Evolutionary conservation across 352 stramenopile genomes (phyloP).

Genomic region (Achlya hypogyna): DNA sequence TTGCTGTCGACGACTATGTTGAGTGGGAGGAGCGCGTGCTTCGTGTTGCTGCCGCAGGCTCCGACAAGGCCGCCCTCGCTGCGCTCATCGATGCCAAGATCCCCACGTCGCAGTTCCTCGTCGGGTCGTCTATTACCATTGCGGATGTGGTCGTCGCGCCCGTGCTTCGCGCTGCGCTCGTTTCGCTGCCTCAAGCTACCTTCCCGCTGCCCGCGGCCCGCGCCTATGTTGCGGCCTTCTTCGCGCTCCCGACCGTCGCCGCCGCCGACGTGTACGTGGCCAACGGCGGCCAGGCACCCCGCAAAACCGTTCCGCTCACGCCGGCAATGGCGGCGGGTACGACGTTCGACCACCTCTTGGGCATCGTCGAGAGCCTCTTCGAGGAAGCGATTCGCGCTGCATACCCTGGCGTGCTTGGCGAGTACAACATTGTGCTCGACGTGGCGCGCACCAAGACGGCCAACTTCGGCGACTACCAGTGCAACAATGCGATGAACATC

Average conservation of each 20-base stretch:
- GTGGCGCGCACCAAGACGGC: constrained; percentile 71
- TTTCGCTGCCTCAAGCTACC: constrained; percentile 34
- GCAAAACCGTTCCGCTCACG: constrained; percentile 35
- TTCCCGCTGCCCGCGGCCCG: constrained; percentile 33
- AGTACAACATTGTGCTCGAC: constrained; percentile 53
- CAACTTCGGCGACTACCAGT: constrained; percentile 96
- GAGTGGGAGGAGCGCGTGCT: constrained; percentile 67
- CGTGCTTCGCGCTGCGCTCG: constrained; percentile 50
- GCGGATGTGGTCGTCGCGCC: constrained; percentile 67
- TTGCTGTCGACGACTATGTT: constrained; percentile 75
- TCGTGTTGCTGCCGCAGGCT: constrained; percentile 37
- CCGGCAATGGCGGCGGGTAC: constrained; percentile 36
- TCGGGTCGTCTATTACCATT: constrained; percentile 50
- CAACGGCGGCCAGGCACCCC: constrained; percentile 27
- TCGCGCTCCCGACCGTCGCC: constrained; percentile 35
- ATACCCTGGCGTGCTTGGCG: constrained; percentile 41
- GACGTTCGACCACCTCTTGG: constrained; percentile 70
- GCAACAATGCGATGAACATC: constrained; percentile 95
- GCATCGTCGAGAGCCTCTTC: constrained; percentile 70
- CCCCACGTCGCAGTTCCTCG: constrained; percentile 44
- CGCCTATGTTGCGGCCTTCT: constrained; percentile 59
- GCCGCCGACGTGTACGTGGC: constrained; percentile 37
- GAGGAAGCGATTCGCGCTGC: constrained; percentile 53
- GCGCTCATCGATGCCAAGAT: constrained; percentile 13
- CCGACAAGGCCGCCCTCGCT: constrained; percentile 26